Evolutionary conservation across 768 basidiomycete genomes (phyloP).

Genomic region (Trametes meyenii): DNA sequence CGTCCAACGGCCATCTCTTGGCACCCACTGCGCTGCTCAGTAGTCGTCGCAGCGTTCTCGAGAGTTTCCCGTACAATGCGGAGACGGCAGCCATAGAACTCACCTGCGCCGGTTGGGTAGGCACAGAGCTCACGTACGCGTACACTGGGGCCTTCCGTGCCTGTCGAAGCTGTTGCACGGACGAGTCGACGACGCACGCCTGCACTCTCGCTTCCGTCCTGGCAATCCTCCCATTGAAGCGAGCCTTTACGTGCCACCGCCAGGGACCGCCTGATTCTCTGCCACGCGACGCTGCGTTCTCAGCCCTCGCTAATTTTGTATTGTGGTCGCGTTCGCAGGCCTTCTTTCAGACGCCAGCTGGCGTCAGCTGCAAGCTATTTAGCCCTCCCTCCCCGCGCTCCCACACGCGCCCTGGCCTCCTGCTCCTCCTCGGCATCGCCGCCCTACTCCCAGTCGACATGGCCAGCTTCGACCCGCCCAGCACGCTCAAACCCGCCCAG

Average conservation of each 20-base stretch:
- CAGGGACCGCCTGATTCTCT: background rate
- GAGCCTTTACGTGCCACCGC: background rate
- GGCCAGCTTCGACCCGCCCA: constrained; percentile 33
- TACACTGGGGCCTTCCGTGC: too few relatives aligned
- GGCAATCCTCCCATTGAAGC: too few relatives aligned
- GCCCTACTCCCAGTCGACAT: constrained; percentile 1
- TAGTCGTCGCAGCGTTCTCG: background rate
- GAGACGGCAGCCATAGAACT: too few relatives aligned
- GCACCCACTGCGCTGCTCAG: background rate
- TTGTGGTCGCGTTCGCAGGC: background rate
- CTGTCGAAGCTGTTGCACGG: too few relatives aligned
- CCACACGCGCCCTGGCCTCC: constrained; percentile 1
- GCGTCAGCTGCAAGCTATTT: constrained; percentile 17
- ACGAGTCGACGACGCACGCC: too few relatives aligned
- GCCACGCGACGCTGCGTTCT: background rate
- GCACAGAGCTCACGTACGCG: too few relatives aligned
- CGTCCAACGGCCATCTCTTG: background rate
- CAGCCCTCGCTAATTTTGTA: constrained; percentile 15
- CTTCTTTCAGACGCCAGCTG: constrained; percentile 14
- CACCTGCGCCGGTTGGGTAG: too few relatives aligned
- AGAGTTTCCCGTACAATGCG: too few relatives aligned
- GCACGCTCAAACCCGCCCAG: constrained; percentile 59
- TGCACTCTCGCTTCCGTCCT: too few relatives aligned
- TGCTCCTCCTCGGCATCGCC: background rate
- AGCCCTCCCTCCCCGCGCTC: constrained; percentile 5